Conservation (phyloP, 805 yeast species). For the Metschnikowia amazonensis region DNA sequence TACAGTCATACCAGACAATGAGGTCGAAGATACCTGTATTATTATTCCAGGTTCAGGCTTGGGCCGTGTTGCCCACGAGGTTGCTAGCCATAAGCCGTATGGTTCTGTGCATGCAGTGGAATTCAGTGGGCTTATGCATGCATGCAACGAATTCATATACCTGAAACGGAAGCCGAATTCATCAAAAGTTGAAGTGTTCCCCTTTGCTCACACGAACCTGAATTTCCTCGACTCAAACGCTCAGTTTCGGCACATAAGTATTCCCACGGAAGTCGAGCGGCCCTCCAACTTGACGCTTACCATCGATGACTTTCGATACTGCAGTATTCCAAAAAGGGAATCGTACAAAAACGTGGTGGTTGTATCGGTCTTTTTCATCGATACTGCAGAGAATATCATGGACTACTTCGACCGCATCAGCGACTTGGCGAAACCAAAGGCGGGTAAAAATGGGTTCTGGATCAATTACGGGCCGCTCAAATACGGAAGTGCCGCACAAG, state of each 20-base stretch:
- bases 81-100: constrained; percentile 42
- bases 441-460: constrained; percentile 59
- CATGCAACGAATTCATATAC: constrained; percentile 61
- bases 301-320: constrained; percentile 63
- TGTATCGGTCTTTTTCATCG: constrained; percentile 75
- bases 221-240: constrained; percentile 48
- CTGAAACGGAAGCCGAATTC: constrained; percentile 6
- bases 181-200: not conserved
- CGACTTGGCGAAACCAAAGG: constrained; percentile 31
- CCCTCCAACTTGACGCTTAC: constrained; percentile 49
- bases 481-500: constrained; percentile 80
- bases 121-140: constrained; percentile 68
- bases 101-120: constrained; percentile 68
- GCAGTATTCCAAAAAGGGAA: constrained; percentile 30
- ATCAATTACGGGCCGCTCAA: constrained; percentile 89
- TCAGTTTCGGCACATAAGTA: constrained; percentile 47
- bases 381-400: constrained; percentile 85
- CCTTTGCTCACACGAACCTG: constrained; percentile 59
- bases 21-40: constrained; percentile 43
- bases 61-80: constrained; percentile 70
- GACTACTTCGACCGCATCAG: constrained; percentile 69
- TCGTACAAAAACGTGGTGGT: constrained; percentile 49
- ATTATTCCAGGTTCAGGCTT: constrained; percentile 87
- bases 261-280: constrained; percentile 25
- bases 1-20: constrained; percentile 23